phyloP scores from a whole-genome alignment of 305 asterid genomes.

The Solanum hybrid region DNA sequence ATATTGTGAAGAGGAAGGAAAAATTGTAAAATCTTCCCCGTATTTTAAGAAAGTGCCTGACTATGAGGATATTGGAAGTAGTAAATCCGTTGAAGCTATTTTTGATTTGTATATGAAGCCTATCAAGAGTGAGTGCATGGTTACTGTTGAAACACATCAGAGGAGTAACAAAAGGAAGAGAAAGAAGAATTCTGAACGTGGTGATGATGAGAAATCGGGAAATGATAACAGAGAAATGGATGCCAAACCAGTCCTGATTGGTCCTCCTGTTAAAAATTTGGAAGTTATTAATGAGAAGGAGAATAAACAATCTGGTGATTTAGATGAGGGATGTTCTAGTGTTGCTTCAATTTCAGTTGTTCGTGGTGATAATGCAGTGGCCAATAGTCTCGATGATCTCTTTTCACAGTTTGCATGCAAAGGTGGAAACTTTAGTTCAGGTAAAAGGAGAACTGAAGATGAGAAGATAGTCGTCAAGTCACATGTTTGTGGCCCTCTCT shows the following conservation, averaged over 20 bases:
- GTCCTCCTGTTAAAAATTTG: slow-evolving; percentile 7
- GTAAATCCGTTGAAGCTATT: not conserved
- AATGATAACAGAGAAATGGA: not conserved
- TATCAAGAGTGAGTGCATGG: not conserved
- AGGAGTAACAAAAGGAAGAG: not conserved
- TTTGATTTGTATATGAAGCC: not conserved
- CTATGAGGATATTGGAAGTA: not conserved
- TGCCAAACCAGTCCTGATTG: not conserved
- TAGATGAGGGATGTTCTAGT: not conserved
- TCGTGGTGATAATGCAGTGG: slow-evolving; percentile 1
- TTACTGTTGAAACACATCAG: not conserved
- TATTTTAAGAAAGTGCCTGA: not conserved
- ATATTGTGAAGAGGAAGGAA: not conserved
- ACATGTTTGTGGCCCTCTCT: not conserved
- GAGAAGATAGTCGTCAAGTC: slow-evolving; percentile 3
- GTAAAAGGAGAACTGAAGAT: slow-evolving; percentile 2
- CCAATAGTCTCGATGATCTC: slow-evolving; percentile 24
- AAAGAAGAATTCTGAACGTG: not conserved
- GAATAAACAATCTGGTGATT: not conserved
- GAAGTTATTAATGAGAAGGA: not conserved
- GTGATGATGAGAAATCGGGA: slow-evolving; percentile 2
- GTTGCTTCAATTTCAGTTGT: not conserved
- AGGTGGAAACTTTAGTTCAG: slow-evolving; percentile 14
- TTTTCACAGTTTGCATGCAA: slow-evolving; percentile 27
- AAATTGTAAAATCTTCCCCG: not conserved